Evolutionary conservation across 257 asterid genomes (phyloP).

Genomic region (Osmanthus fragrans): DNA sequence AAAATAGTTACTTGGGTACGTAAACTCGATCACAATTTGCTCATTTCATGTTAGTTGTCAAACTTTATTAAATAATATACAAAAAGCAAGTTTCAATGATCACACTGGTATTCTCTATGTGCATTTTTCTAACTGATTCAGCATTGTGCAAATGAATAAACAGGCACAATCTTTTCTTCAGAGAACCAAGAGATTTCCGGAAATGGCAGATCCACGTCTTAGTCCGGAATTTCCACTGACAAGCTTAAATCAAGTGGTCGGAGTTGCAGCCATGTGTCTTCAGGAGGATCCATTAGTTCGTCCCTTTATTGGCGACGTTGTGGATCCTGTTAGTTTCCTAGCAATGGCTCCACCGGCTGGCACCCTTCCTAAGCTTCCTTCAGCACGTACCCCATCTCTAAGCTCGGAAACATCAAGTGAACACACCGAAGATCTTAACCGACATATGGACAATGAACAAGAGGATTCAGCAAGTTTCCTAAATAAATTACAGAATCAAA

Average conservation of each 20-base stretch:
- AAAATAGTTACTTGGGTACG: slow-evolving; percentile 64
- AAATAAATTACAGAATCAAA: slow-evolving; percentile 10
- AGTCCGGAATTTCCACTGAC: slow-evolving; percentile 32
- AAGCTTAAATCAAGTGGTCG: slow-evolving; percentile 70
- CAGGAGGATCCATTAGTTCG: slow-evolving; percentile 55
- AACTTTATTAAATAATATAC: too few relatives aligned
- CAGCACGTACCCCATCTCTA: too few relatives aligned
- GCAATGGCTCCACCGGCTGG: slow-evolving; percentile 39
- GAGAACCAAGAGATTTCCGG: slow-evolving; percentile 53
- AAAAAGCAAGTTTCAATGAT: too few relatives aligned
- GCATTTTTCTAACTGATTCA: slow-evolving; percentile 5
- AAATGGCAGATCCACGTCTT: slow-evolving; percentile 69
- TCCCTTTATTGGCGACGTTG: slow-evolving; percentile 38
- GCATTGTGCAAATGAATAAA: slow-evolving; percentile 5
- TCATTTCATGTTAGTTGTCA: background rate
- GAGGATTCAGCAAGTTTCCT: slow-evolving; percentile 20
- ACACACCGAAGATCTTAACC: background rate
- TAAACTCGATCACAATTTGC: background rate
- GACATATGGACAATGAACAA: background rate
- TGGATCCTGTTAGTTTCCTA: slow-evolving; percentile 60
- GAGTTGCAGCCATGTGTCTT: slow-evolving; percentile 80
- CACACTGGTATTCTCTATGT: background rate
- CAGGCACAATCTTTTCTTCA: slow-evolving; percentile 67
- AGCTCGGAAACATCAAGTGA: slow-evolving; percentile 32
- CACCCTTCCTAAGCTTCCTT: too few relatives aligned